Conservation (phyloP, 169 alveolate genomes). For the Perkinsus olseni region DNA sequence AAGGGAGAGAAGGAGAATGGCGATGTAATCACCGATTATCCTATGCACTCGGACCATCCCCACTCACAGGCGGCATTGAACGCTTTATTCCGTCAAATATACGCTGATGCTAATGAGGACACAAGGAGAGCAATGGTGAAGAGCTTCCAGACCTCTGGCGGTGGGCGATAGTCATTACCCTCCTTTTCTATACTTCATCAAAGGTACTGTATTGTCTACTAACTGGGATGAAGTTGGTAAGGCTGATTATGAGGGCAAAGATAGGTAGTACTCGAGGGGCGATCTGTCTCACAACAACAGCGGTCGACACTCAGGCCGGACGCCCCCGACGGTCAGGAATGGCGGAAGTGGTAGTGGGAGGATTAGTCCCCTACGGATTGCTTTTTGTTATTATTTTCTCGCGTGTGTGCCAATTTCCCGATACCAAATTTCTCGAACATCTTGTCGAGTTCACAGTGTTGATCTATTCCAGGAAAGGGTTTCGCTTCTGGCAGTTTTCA, state of each 20-base stretch:
- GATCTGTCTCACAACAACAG: too few relatives aligned
- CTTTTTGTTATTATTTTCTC: too few relatives aligned
- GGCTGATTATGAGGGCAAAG: conserved; percentile 77
- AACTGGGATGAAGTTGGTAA: conserved; percentile 80
- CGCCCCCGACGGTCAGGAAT: conserved; percentile 57
- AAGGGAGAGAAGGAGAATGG: conserved; percentile 52
- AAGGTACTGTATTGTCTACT: conserved; percentile 56
- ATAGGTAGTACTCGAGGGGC: conserved; percentile 46
- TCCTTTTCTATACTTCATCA: too few relatives aligned
- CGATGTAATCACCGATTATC: neutral
- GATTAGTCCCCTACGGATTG: too few relatives aligned
- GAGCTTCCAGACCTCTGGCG: conserved; percentile 53
- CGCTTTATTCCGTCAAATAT: conserved; percentile 65
- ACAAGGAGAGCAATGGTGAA: conserved; percentile 85
- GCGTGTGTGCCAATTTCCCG: too few relatives aligned
- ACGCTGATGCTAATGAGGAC: conserved; percentile 72
- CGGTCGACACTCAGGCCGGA: conserved; percentile 31
- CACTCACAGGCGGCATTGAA: conserved; percentile 73
- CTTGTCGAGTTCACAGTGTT: too few relatives aligned
- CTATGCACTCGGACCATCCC: conserved; percentile 10
- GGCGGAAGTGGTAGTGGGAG: conserved; percentile 38
- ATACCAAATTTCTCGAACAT: too few relatives aligned
- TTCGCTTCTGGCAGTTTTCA: too few relatives aligned
- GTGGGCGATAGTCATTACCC: too few relatives aligned
- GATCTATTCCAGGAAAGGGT: too few relatives aligned